phyloP scores from a whole-genome alignment of 1,284 basidiomycete species.

The Trichosporon asahii region DNA sequence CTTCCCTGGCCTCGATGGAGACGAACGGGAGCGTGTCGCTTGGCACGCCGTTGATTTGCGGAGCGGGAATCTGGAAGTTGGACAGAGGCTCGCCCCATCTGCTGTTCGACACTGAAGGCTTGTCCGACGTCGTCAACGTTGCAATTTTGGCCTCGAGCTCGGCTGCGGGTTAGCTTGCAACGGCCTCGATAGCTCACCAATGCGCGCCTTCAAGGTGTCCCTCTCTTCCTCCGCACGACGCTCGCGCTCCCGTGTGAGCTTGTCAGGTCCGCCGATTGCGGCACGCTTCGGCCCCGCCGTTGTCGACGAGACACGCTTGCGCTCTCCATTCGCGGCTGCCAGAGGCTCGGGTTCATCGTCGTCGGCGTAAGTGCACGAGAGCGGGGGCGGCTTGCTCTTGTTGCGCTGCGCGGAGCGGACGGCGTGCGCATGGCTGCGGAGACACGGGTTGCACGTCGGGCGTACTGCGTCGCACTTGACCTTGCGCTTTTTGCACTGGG shows the following conservation, averaged over 20 bases:
- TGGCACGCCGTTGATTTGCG: constrained; percentile 9
- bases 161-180: constrained; percentile 24
- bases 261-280: constrained; percentile 15
- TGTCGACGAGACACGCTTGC: constrained; percentile 13
- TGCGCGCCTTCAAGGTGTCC: constrained; percentile 32
- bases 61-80: constrained; percentile 7
- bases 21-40: constrained; percentile 12
- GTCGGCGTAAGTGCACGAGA: constrained; percentile 41
- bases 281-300: constrained; percentile 14
- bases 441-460: constrained; percentile 44
- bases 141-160: constrained; percentile 41
- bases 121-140: constrained; percentile 22
- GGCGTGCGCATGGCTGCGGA: constrained; percentile 47
- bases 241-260: constrained; percentile 27
- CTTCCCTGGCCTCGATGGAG: constrained; percentile 20
- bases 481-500: constrained; percentile 48
- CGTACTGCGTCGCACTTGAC: constrained; percentile 46
- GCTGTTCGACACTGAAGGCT: neutral
- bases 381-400: constrained; percentile 29
- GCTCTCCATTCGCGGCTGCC: neutral
- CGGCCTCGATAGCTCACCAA: constrained; percentile 20
- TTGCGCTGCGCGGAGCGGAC: constrained; percentile 42
- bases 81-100: constrained; percentile 16
- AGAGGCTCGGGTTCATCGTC: constrained; percentile 19
- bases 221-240: constrained; percentile 33